Percentiles rank a stretch among this genome's conserved stretches.
phyloP scores from a whole-genome alignment of 345 rosid species.

The Noccaea bulbosa region DNA sequence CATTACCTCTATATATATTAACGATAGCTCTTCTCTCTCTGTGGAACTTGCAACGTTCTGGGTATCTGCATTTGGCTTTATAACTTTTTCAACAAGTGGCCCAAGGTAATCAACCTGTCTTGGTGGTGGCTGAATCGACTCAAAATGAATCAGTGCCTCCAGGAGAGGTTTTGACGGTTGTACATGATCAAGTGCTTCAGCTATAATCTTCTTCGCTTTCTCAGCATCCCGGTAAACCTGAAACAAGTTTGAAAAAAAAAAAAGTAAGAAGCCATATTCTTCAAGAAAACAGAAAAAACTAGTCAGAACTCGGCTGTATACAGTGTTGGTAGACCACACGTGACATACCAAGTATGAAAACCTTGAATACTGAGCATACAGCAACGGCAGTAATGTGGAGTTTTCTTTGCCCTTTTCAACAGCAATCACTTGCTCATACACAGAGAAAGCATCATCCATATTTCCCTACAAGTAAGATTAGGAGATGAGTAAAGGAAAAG shows the following conservation, averaged over 20 bases:
- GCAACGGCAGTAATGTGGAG: constrained; percentile 71
- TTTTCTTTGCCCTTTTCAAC: constrained; percentile 96
- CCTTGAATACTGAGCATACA: constrained; percentile 88
- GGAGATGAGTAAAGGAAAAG: constrained; percentile 33
- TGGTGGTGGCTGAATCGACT: constrained; percentile 68
- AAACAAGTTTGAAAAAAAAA: constrained; percentile 15
- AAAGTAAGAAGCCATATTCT: constrained; percentile 14
- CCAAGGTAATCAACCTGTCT: constrained; percentile 76
- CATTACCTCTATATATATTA: constrained; percentile 83
- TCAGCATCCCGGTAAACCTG: constrained; percentile 74
- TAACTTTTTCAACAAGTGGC: constrained; percentile 70
- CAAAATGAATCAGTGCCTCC: constrained; percentile 80
- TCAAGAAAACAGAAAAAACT: constrained; percentile 17
- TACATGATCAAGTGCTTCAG: constrained; percentile 72
- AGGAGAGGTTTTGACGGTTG: constrained; percentile 79
- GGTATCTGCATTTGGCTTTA: constrained; percentile 60
- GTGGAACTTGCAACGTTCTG: constrained; percentile 51
- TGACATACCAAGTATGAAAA: constrained; percentile 74
- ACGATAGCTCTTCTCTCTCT: constrained; percentile 90
- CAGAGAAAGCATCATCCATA: constrained; percentile 69
- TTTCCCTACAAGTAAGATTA: constrained; percentile 64
- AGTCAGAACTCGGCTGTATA: background rate
- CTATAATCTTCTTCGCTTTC: constrained; percentile 75
- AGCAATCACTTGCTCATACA: constrained; percentile 92
- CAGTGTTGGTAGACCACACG: constrained; percentile 17